These are phyloP conservation scores for Straminergon stramineum DNA, from an alignment of 225 moss, liverwort and hornwort species.

Conservation along the genomic window DNA sequence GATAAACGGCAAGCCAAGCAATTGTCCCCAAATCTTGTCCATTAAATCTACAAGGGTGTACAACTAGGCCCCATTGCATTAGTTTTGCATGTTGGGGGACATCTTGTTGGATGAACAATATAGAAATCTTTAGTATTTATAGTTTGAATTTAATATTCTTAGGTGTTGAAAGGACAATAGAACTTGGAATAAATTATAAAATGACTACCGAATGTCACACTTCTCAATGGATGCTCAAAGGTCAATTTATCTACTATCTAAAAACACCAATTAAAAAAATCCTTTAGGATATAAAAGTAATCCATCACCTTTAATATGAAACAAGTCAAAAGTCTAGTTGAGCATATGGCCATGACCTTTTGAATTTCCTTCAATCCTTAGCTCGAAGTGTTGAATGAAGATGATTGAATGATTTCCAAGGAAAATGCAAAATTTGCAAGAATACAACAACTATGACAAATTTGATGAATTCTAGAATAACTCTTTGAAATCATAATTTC, in stretches of 20 bases:
- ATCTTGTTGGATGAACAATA: not conserved
- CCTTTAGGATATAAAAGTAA: not conserved
- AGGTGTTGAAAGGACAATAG: too few species aligned
- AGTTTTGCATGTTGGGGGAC: fast-evolving
- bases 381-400: not conserved
- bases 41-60: not conserved
- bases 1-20: fast-evolving
- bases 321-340: too few species aligned
- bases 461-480: not conserved
- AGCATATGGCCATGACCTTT: not conserved
- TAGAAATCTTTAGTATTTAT: fast-evolving
- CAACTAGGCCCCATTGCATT: not conserved
- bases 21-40: not conserved
- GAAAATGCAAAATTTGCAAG: not conserved
- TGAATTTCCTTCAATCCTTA: not conserved
- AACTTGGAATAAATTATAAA: not conserved
- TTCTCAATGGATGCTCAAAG: not conserved
- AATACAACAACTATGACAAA: not conserved
- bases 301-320: not conserved
- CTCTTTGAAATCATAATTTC: not conserved
- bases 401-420: not conserved
- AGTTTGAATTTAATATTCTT: not conserved
- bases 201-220: not conserved
- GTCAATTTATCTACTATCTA: not conserved
- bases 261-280: not conserved